Percentiles rank a stretch among this genome's conserved stretches.
Evolutionary conservation across 2,329 filamentous ascomycete genomes (phyloP).

Genomic region (Macrophomina phaseolina): DNA sequence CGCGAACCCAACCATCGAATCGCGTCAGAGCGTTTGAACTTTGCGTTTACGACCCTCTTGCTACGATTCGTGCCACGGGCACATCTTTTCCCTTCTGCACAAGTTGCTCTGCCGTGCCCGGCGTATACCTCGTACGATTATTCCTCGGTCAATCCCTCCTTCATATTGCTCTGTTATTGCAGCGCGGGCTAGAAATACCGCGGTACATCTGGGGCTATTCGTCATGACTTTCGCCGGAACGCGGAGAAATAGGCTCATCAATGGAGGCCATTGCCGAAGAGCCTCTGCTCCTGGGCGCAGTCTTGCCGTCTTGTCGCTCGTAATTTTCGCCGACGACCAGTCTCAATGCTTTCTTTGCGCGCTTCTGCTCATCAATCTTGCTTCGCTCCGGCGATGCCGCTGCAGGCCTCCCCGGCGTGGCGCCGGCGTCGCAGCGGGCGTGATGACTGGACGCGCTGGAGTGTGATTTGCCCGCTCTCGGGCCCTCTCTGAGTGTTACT

Average conservation of each 20-base stretch:
- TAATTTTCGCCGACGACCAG: background rate
- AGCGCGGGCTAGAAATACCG: background rate
- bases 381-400: constrained; percentile 1
- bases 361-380: constrained; percentile 8
- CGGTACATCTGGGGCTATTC: background rate
- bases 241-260: background rate
- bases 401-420: background rate
- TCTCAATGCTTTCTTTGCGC: background rate
- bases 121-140: background rate
- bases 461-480: constrained; percentile 3
- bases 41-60: background rate
- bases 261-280: background rate
- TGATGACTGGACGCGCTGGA: no score
- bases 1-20: background rate
- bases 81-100: constrained; percentile 11
- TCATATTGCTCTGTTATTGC: background rate
- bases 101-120: background rate
- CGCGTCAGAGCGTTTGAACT: background rate
- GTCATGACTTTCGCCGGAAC: constrained; percentile 6
- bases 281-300: background rate
- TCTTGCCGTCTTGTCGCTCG: background rate
- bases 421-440: background rate
- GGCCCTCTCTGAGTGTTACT: background rate
- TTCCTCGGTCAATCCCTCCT: background rate
- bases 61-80: background rate